Conservation (phyloP, 306 rosid genomes). For the Vicia faba region DNA sequence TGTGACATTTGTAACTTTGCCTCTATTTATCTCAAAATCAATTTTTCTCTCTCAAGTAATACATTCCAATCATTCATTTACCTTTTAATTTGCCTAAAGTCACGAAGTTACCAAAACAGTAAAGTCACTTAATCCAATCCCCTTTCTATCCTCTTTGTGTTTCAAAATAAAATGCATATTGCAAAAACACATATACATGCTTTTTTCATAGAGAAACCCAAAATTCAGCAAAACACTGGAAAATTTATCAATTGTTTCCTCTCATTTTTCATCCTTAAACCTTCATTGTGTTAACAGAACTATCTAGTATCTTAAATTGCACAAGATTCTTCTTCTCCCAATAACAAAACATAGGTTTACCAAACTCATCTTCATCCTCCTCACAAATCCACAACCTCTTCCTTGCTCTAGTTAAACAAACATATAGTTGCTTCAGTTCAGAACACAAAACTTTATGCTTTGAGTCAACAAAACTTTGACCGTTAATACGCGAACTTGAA, state of each 20-base stretch:
- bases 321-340: constrained; percentile 59
- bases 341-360: constrained; percentile 54
- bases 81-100: no score
- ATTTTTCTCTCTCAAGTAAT: no score
- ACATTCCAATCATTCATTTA: no score
- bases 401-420: constrained; percentile 64
- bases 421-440: constrained; percentile 71
- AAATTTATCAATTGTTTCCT: not conserved
- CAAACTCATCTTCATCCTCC: constrained; percentile 33
- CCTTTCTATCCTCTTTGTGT: no score
- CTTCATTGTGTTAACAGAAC: constrained; percentile 55
- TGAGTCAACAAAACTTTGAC: constrained; percentile 47
- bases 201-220: not conserved
- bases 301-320: constrained; percentile 47
- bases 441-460: constrained; percentile 67
- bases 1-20: no score
- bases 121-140: no score
- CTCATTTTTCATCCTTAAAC: constrained; percentile 43
- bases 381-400: constrained; percentile 67
- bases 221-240: not conserved
- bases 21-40: no score
- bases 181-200: not conserved
- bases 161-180: not conserved
- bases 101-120: no score
- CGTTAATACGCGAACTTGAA: not conserved